Evolutionary conservation across 306 rosid genomes (phyloP).

Genomic region (Cucurbita maxima): DNA sequence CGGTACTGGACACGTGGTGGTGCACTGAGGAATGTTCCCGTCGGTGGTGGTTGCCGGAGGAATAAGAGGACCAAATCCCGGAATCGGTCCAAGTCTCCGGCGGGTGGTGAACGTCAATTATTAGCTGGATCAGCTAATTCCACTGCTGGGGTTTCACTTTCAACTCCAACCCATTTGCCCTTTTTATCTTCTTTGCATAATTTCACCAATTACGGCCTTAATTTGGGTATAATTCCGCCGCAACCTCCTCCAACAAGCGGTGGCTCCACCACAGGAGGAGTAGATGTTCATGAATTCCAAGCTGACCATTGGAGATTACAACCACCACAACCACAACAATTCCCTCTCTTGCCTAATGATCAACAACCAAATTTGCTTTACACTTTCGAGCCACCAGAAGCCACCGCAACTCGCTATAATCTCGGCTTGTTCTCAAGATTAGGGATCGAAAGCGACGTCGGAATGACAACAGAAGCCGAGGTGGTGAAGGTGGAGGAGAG

Average conservation of each 20-base stretch:
- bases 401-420: background rate
- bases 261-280: background rate
- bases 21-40: slow-evolving; percentile 71
- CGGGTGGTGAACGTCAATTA: background rate
- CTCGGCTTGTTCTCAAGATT: background rate
- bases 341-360: slow-evolving; percentile 45
- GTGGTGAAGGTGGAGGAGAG: slow-evolving; percentile 42
- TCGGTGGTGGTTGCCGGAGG: slow-evolving; percentile 80
- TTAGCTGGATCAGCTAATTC: slow-evolving; percentile 29
- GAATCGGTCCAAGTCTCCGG: slow-evolving; percentile 34
- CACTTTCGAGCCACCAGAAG: slow-evolving; percentile 15
- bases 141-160: slow-evolving; percentile 27
- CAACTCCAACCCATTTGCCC: slow-evolving; percentile 35
- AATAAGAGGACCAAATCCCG: slow-evolving; percentile 46
- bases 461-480: background rate
- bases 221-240: slow-evolving; percentile 23
- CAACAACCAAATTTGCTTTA: slow-evolving; percentile 40
- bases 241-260: slow-evolving; percentile 18
- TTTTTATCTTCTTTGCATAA: slow-evolving; percentile 39
- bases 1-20: slow-evolving; percentile 95
- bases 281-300: slow-evolving; percentile 25
- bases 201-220: slow-evolving; percentile 30
- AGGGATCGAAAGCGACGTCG: background rate
- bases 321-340: slow-evolving; percentile 37
- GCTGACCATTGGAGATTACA: slow-evolving; percentile 54